phyloP scores from a whole-genome alignment of 768 basidiomycete species.

The Boletus huronensis region DNA sequence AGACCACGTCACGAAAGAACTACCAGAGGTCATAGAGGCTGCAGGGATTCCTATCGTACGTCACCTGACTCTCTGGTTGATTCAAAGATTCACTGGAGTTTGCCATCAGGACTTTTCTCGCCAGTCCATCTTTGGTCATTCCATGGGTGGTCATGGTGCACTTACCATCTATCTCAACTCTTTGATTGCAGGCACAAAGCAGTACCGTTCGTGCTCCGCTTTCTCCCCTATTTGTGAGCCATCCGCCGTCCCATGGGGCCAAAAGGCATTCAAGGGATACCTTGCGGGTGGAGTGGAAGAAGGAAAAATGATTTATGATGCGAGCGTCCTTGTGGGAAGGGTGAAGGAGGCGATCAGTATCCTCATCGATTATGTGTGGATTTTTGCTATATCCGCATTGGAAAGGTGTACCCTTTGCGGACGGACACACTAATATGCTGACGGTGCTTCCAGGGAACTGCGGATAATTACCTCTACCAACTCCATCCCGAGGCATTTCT shows the following conservation, averaged over 20 bases:
- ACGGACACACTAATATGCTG: neutral
- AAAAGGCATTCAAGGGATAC: conserved; percentile 88
- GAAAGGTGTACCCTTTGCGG: neutral
- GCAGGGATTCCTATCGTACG: conserved; percentile 76
- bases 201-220: conserved; percentile 84
- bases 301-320: conserved; percentile 73
- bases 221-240: conserved; percentile 89
- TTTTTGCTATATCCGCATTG: neutral
- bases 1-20: conserved; percentile 76
- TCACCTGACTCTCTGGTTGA: conserved; percentile 6
- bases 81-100: neutral
- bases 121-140: conserved; percentile 92
- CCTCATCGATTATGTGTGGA: conserved; percentile 78
- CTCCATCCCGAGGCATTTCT: conserved; percentile 88
- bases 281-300: conserved; percentile 73
- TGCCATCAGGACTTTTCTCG: conserved; percentile 68
- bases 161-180: conserved; percentile 85
- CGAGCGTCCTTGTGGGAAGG: conserved; percentile 73
- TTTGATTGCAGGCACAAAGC: conserved; percentile 44
- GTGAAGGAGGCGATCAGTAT: conserved; percentile 66
- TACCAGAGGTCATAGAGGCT: conserved; percentile 74
- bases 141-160: conserved; percentile 97
- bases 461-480: conserved; percentile 83
- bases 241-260: conserved; percentile 83
- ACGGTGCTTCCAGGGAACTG: conserved; percentile 54